These are phyloP conservation scores for Salvia miltiorrhiza DNA, from an alignment of 257 asterid genomes.

Conservation along the genomic window DNA sequence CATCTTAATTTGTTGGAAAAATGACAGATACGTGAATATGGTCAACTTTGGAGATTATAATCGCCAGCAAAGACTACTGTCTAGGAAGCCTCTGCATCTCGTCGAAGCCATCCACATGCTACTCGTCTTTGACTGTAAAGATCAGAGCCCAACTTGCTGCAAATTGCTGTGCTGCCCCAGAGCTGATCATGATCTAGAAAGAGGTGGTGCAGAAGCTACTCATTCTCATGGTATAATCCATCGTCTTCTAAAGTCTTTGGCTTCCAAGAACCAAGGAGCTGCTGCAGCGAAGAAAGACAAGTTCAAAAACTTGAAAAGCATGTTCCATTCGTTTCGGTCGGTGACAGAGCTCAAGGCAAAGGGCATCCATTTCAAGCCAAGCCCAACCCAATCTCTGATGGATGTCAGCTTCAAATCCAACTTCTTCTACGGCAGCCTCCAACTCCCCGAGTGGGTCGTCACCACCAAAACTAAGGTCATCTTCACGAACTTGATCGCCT, in stretches of 20 bases:
- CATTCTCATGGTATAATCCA: not conserved
- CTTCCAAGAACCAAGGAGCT: not conserved
- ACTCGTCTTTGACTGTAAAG: not conserved
- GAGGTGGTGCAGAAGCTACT: too few relatives aligned
- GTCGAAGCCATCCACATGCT: constrained; percentile 10
- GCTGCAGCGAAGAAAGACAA: not conserved
- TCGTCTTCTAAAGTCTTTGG: too few relatives aligned
- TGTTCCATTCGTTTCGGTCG: constrained; percentile 14
- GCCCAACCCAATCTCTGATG: constrained; percentile 5
- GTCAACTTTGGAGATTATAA: not conserved
- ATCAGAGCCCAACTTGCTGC: not conserved
- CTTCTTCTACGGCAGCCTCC: constrained; percentile 16
- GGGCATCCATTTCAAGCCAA: constrained; percentile 29
- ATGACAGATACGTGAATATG: not conserved
- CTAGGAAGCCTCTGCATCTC: constrained; percentile 15
- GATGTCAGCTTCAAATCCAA: constrained; percentile 15
- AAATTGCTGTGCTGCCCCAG: not conserved
- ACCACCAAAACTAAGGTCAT: constrained; percentile 4
- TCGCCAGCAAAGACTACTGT: too few relatives aligned
- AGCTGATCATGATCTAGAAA: not conserved
- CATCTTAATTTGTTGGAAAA: not conserved
- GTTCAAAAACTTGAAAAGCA: not conserved
- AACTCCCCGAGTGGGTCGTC: constrained; percentile 21
- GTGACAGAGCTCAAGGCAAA: constrained; percentile 34
- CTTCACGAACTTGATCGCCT: constrained; percentile 32